Conservation (phyloP, 306 rosid species). For the Ceratonia siliqua region DNA sequence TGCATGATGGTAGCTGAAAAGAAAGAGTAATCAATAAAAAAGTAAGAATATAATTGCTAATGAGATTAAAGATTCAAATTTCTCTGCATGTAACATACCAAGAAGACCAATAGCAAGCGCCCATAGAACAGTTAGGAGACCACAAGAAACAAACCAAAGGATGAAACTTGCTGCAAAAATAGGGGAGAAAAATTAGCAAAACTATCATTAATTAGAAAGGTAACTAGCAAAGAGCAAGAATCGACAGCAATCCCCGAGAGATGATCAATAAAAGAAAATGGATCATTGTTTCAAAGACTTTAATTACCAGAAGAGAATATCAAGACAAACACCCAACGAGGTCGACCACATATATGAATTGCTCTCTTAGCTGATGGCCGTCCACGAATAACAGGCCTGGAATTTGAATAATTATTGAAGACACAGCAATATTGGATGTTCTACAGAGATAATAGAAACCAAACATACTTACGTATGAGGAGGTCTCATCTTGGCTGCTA, state of each 20-base stretch:
- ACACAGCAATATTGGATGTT: neutral
- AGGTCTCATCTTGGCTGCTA: constrained; percentile 98
- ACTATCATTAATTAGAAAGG: neutral
- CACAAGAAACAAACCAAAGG: constrained; percentile 87
- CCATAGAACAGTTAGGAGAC: constrained; percentile 79
- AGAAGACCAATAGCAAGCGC: constrained; percentile 87
- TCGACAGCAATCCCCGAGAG: constrained; percentile 16
- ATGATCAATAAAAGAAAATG: constrained; percentile 8
- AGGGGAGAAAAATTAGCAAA: neutral
- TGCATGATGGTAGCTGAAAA: constrained; percentile 78
- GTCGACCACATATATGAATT: constrained; percentile 87
- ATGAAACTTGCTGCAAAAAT: constrained; percentile 64
- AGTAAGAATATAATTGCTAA: neutral
- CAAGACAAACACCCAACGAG: constrained; percentile 90
- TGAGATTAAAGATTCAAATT: neutral
- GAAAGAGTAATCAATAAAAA: neutral
- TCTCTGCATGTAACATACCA: constrained; percentile 48
- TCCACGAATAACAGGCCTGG: constrained; percentile 41
- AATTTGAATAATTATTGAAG: constrained; percentile 11
- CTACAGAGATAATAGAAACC: constrained; percentile 12
- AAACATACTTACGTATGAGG: constrained; percentile 79
- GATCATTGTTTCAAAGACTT: constrained; percentile 4
- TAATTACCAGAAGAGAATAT: constrained; percentile 73
- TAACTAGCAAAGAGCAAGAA: neutral
- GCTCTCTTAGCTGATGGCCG: constrained; percentile 72